Conservation (phyloP, 2,329 filamentous ascomycete genomes). For the Thelonectria olida region DNA sequence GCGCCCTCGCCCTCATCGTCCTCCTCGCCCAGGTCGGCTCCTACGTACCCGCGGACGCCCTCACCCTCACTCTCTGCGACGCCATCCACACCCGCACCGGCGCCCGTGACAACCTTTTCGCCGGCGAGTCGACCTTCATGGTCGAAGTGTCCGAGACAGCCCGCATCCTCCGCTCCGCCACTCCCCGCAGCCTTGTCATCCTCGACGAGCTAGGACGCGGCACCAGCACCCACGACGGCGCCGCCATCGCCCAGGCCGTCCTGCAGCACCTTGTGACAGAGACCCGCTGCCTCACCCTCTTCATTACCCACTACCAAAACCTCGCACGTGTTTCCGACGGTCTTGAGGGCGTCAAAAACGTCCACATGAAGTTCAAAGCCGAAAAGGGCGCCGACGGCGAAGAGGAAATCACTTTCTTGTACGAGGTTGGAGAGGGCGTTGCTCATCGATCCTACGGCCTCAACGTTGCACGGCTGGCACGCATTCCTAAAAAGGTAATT, state of each 20-base stretch:
- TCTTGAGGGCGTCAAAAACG: slow-evolving; percentile 79
- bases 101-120: slow-evolving; percentile 94
- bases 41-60: slow-evolving; percentile 84
- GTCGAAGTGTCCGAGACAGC: slow-evolving; percentile 94
- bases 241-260: slow-evolving; percentile 93
- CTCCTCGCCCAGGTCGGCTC: slow-evolving; percentile 96
- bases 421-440: slow-evolving; percentile 89
- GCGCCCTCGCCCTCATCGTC: slow-evolving; percentile 87
- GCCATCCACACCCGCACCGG: slow-evolving; percentile 96
- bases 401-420: slow-evolving; percentile 91
- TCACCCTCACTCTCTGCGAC: slow-evolving; percentile 83
- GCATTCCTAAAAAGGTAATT: slow-evolving; percentile 79
- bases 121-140: slow-evolving; percentile 97
- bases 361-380: slow-evolving; percentile 88
- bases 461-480: slow-evolving; percentile 89
- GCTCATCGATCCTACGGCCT: slow-evolving; percentile 94
- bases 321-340: slow-evolving; percentile 76
- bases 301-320: slow-evolving; percentile 98
- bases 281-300: slow-evolving; percentile 81
- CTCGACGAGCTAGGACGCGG: slow-evolving; percentile 94
- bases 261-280: slow-evolving; percentile 83
- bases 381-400: slow-evolving; percentile 58
- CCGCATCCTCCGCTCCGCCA: slow-evolving; percentile 89
- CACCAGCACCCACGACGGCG: slow-evolving; percentile 94
- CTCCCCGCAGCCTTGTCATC: slow-evolving; percentile 84